phyloP scores from a whole-genome alignment of 441 rosid species.

The Arabidopsis lyrata region DNA sequence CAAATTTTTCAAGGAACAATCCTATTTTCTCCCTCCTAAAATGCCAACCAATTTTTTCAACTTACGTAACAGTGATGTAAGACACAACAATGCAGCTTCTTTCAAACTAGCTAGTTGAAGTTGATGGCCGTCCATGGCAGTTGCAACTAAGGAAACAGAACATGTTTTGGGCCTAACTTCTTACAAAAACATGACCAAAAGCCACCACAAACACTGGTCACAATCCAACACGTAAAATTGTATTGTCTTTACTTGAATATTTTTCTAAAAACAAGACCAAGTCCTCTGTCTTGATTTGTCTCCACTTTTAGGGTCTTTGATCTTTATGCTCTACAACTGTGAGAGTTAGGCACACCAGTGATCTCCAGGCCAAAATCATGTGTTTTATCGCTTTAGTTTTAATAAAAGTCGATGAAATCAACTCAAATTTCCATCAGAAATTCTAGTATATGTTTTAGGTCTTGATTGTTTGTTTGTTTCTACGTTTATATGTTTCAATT shows the following conservation, averaged over 20 bases:
- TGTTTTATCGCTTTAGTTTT: neutral
- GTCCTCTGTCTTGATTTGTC: constrained; percentile 30
- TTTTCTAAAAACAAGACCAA: constrained; percentile 20
- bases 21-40: neutral
- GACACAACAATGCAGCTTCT: constrained; percentile 13
- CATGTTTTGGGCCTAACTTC: constrained; percentile 45
- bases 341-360: constrained; percentile 38
- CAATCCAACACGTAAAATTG: constrained; percentile 22
- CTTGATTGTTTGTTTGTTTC: neutral
- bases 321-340: constrained; percentile 23
- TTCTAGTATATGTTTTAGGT: neutral
- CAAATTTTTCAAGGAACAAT: constrained; percentile 1
- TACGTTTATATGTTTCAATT: neutral
- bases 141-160: constrained; percentile 41
- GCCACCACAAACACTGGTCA: constrained; percentile 42
- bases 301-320: constrained; percentile 16
- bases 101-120: constrained; percentile 38
- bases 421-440: neutral
- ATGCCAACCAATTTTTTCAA: constrained; percentile 23
- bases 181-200: constrained; percentile 34
- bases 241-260: constrained; percentile 17
- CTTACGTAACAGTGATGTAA: constrained; percentile 26
- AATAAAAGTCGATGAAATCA: neutral
- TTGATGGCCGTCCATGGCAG: constrained; percentile 30
- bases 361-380: constrained; percentile 18